Evolutionary conservation across 176 grass and related monocot species (phyloP).

Genomic region (barley (Hordeum vulgare)): MorexV3_pseudomolecules_assembly NC_058520.1:535881178-535881677

Average conservation of each 20-base stretch:
- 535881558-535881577: constrained; percentile 1
- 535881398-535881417: background rate
- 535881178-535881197: constrained; percentile 28
- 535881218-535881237: constrained; percentile 40
- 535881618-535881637: background rate
- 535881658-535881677: background rate
- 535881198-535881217: background rate
- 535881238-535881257: constrained; percentile 26
- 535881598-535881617: constrained; percentile 3
- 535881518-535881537: background rate
- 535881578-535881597: background rate
- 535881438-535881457: constrained; percentile 7
- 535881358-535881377: background rate
- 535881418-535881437: background rate
- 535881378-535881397: background rate
- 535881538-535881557: background rate
- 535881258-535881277: background rate
- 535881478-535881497: background rate
- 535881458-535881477: constrained; percentile 3
- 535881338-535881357: constrained; percentile 22
- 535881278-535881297: background rate
- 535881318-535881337: constrained; percentile 3
- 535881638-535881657: background rate
- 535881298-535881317: background rate
- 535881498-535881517: background rate